phyloP scores from a whole-genome alignment of 1,284 basidiomycete genomes.

The Cystobasidium sp. region DNA sequence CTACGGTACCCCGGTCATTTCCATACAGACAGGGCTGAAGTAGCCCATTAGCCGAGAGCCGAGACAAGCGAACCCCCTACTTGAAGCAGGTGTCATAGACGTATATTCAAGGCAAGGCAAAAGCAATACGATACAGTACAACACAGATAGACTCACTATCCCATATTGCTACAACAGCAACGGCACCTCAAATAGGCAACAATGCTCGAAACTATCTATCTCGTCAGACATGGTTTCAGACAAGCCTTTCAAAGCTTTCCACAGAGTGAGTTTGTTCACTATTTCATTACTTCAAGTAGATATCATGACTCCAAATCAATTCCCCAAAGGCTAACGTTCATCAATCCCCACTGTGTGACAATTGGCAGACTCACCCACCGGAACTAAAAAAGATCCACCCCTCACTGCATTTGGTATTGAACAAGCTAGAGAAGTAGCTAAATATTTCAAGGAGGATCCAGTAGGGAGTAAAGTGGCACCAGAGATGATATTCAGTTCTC shows the following conservation, averaged over 20 bases:
- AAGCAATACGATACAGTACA: too few relatives aligned
- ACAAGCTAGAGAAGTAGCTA: constrained; percentile 34
- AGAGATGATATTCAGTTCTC: constrained; percentile 34
- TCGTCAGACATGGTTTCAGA: constrained; percentile 39
- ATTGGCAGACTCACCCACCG: constrained; percentile 16
- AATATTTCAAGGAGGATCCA: constrained; percentile 10
- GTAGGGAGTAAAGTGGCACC: constrained; percentile 1
- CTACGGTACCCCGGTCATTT: too few relatives aligned
- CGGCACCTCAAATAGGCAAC: not conserved
- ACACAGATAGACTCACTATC: too few relatives aligned
- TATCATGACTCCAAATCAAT: not conserved
- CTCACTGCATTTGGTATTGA: constrained; percentile 33
- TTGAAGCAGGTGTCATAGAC: too few relatives aligned
- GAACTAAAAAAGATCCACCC: constrained; percentile 37
- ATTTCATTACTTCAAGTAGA: not conserved
- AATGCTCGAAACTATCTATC: constrained; percentile 38
- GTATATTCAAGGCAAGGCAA: too few relatives aligned
- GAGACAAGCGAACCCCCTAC: too few relatives aligned
- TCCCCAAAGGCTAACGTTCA: not conserved
- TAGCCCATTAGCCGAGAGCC: too few relatives aligned
- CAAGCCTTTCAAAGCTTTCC: constrained; percentile 27
- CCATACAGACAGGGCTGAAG: too few relatives aligned
- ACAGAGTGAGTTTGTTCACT: constrained; percentile 16
- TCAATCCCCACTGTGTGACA: not conserved
- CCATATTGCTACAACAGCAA: not conserved